Conservation (phyloP, 2,329 filamentous ascomycete species). For the Aspergillus proliferans region DNA sequence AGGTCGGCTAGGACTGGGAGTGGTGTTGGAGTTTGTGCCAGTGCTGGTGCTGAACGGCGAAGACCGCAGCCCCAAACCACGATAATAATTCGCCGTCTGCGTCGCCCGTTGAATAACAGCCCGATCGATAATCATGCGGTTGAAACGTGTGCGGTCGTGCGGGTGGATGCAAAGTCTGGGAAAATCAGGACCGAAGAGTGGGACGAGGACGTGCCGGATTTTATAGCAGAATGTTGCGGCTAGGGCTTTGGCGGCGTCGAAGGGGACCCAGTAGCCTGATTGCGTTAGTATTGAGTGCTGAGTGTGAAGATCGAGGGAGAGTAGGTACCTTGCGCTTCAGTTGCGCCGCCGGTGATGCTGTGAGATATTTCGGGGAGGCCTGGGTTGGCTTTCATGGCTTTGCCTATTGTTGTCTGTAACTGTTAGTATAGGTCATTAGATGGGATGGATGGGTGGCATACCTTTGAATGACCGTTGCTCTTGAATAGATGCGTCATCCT, state of each 20-base stretch:
- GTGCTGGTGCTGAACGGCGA: not conserved
- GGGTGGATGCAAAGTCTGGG: conserved; percentile 63
- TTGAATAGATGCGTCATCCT: conserved; percentile 95
- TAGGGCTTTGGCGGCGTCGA: conserved; percentile 73
- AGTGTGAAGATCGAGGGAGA: not conserved
- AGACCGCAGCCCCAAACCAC: conserved; percentile 22
- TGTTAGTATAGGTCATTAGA: not conserved
- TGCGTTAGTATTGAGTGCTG: not conserved
- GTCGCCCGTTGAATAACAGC: conserved; percentile 51
- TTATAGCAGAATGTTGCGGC: conserved; percentile 83
- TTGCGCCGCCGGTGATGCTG: conserved; percentile 88
- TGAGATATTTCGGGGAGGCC: conserved; percentile 85
- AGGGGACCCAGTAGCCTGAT: conserved; percentile 94
- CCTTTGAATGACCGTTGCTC: conserved; percentile 80
- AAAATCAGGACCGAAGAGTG: conserved; percentile 82
- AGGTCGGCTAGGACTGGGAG: too few species aligned
- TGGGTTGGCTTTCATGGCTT: conserved; percentile 70
- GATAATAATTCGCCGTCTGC: conserved; percentile 25
- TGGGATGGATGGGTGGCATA: conserved; percentile 33
- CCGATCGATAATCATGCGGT: conserved; percentile 60
- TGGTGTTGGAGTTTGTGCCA: not conserved
- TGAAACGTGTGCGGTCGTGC: conserved; percentile 54
- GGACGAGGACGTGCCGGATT: conserved; percentile 79
- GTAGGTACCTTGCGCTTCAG: conserved; percentile 73
- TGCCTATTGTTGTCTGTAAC: conserved; percentile 73